Percentiles rank a stretch among this genome's conserved stretches.
Evolutionary conservation across 768 basidiomycete genomes (phyloP).

Genomic region (Russula lepida): DNA sequence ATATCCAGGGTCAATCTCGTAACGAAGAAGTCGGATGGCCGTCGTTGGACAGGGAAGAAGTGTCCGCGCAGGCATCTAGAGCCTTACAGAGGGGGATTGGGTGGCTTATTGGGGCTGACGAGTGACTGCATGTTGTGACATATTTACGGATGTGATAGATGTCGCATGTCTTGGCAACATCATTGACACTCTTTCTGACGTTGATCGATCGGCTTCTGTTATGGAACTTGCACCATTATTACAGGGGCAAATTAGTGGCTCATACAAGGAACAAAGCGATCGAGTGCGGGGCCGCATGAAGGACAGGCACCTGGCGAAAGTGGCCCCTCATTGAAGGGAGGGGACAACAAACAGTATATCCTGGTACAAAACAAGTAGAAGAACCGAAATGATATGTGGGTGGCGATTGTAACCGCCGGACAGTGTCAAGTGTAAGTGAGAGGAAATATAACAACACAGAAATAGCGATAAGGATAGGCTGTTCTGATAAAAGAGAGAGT

Average conservation of each 20-base stretch:
- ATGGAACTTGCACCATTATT: too few species aligned
- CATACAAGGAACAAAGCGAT: not conserved
- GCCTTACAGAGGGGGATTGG: conserved; percentile 87
- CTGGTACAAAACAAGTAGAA: conserved; percentile 15
- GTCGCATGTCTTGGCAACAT: not conserved
- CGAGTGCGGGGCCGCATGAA: not conserved
- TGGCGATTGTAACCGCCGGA: not conserved
- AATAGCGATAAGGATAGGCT: conserved; percentile 17
- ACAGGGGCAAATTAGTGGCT: too few species aligned
- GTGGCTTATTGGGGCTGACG: conserved; percentile 90
- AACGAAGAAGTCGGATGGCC: conserved; percentile 28
- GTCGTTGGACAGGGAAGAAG: conserved; percentile 46
- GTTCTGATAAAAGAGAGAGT: not conserved
- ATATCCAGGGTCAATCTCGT: conserved; percentile 30
- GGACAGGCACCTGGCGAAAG: not conserved
- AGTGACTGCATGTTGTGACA: conserved; percentile 20
- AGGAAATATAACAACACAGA: not conserved
- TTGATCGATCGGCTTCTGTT: too few species aligned
- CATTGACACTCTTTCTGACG: not conserved
- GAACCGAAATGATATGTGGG: not conserved
- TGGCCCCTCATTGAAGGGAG: not conserved
- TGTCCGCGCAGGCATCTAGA: conserved; percentile 65
- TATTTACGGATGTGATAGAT: not conserved
- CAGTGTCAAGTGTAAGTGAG: not conserved
- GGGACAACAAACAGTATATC: not conserved